A percentile compares a stretch with the other conserved stretches of the same genome.
Evolutionary conservation across 768 basidiomycete species (phyloP).

Genomic region (Lactarius sp.): DNA sequence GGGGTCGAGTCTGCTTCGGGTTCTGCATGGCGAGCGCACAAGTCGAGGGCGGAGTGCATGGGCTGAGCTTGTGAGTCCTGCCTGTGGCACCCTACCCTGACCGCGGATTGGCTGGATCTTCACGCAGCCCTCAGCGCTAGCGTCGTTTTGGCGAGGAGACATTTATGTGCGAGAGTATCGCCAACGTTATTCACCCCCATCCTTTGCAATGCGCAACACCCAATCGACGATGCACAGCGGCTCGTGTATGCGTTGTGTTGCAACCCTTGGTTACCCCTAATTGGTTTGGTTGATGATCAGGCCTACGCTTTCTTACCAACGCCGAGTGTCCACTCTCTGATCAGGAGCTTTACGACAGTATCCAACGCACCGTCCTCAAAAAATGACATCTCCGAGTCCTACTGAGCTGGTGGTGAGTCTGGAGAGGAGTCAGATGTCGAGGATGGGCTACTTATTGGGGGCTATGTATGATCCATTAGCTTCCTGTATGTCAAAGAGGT

Average conservation of each 20-base stretch:
- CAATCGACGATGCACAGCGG: slow-evolving; percentile 54
- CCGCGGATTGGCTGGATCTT: slow-evolving; percentile 91
- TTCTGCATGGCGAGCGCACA: too few species aligned
- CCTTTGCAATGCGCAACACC: slow-evolving; percentile 98
- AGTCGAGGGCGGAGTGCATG: too few species aligned
- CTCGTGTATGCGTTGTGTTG: slow-evolving; percentile 47
- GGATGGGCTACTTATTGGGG: too few species aligned
- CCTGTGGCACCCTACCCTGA: too few species aligned
- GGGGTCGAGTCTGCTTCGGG: too few species aligned
- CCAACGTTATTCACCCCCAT: slow-evolving; percentile 79
- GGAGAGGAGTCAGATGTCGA: too few species aligned
- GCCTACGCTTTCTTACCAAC: slow-evolving; percentile 95
- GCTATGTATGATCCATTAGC: too few species aligned
- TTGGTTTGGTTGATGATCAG: slow-evolving; percentile 42
- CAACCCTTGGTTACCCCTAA: not conserved
- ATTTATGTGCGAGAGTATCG: slow-evolving; percentile 93
- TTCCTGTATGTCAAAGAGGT: too few species aligned
- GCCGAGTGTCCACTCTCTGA: slow-evolving; percentile 80
- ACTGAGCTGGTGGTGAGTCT: too few species aligned
- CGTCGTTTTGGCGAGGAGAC: slow-evolving; percentile 96
- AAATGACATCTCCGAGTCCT: slow-evolving; percentile 93
- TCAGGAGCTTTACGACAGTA: slow-evolving; percentile 80
- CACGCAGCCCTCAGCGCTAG: slow-evolving; percentile 87
- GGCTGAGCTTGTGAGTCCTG: too few species aligned
- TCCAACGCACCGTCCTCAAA: slow-evolving; percentile 77